Evolutionary conservation across 306 rosid genomes (phyloP).

Genomic region (Medicago arabica): DNA sequence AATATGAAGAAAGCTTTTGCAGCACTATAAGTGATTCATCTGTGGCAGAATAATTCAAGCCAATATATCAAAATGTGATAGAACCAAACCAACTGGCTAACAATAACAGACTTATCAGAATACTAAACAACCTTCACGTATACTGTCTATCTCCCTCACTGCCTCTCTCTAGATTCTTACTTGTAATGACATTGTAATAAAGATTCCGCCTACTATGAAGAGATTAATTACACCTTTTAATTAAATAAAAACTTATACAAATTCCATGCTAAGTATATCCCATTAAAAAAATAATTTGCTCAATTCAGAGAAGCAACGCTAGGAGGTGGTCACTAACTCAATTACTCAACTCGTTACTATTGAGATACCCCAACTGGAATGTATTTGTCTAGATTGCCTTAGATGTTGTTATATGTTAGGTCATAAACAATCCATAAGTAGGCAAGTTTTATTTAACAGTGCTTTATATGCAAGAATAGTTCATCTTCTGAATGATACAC

Average conservation of each 20-base stretch:
- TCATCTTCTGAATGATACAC: conserved; percentile 30
- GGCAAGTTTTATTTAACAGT: not conserved
- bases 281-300: not conserved
- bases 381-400: not conserved
- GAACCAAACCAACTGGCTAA: not conserved
- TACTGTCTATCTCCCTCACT: not conserved
- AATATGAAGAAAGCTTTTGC: not conserved
- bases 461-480: conserved; percentile 14
- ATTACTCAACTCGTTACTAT: not conserved
- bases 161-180: conserved; percentile 4
- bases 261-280: not conserved
- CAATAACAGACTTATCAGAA: not conserved
- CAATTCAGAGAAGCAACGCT: conserved; percentile 3
- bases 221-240: not conserved
- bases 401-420: not conserved
- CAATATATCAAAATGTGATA: not conserved
- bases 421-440: not conserved
- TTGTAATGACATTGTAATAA: not conserved
- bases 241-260: not conserved
- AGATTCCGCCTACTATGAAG: conserved; percentile 5
- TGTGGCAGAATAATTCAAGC: not conserved
- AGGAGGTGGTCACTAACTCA: not conserved
- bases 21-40: conserved; percentile 6
- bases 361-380: not conserved
- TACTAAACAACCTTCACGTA: not conserved